Percentiles rank a stretch among this genome's conserved stretches.
phyloP scores from a whole-genome alignment of 495 filamentous ascomycete genomes.

The Hypoxylon subgilvum region DNA sequence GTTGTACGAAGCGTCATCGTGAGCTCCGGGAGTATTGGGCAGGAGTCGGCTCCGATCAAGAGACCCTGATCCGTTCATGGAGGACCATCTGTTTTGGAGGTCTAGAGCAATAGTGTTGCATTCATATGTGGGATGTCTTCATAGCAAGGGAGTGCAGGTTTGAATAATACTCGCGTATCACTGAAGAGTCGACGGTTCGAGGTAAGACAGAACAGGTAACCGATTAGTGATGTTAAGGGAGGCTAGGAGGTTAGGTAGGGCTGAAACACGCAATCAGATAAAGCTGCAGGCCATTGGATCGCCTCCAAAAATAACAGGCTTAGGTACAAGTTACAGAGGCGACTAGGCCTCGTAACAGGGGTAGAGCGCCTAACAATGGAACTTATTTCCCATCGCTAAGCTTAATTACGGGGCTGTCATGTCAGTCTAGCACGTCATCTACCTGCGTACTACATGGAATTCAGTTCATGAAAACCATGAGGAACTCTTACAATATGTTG shows the following conservation, averaged over 20 bases:
- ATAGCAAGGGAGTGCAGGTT: neutral
- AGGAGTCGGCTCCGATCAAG: conserved; percentile 29
- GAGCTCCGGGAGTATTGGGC: conserved; percentile 25
- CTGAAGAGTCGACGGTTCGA: conserved; percentile 3
- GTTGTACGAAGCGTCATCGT: conserved; percentile 36
- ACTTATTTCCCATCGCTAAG: neutral
- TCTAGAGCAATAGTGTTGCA: conserved; percentile 11
- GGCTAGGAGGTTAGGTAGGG: too few relatives aligned
- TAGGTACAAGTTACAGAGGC: neutral
- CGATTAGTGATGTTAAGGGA: conserved; percentile 3
- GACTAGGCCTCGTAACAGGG: conserved; percentile 13
- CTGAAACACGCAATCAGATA: conserved; percentile 28
- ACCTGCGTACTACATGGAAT: too few relatives aligned
- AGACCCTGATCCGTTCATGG: conserved; percentile 39
- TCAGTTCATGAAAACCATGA: too few relatives aligned
- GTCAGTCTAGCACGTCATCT: too few relatives aligned
- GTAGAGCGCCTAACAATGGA: conserved; percentile 20
- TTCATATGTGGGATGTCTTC: conserved; percentile 5
- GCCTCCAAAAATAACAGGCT: conserved; percentile 20
- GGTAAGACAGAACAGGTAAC: conserved; percentile 9
- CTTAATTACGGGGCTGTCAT: neutral
- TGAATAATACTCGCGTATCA: neutral
- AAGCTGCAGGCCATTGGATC: conserved; percentile 14
- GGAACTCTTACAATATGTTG: too few relatives aligned
- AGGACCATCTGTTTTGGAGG: conserved; percentile 21